These are phyloP conservation scores for Jamesozyma gamospora DNA, from an alignment of 805 yeast species.

Conservation along the genomic window DNA sequence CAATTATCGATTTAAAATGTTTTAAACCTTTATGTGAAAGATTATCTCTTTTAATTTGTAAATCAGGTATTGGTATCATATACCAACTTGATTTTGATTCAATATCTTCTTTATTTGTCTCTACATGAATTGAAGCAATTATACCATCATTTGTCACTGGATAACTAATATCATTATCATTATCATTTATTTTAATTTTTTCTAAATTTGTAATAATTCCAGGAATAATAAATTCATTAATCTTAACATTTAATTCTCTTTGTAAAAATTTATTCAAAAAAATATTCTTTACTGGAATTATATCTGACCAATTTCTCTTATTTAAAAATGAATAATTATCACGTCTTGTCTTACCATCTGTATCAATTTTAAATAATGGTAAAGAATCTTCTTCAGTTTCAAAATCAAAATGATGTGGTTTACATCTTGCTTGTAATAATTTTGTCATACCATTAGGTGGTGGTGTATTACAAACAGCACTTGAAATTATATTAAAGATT, in stretches of 20 bases:
- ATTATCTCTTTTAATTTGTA: constrained; percentile 26
- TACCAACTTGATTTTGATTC: constrained; percentile 52
- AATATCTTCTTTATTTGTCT: constrained; percentile 41
- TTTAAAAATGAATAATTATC: constrained; percentile 40
- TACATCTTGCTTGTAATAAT: constrained; percentile 57
- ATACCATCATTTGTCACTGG: constrained; percentile 49
- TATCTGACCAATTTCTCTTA: constrained; percentile 63
- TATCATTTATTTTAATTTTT: constrained; percentile 11
- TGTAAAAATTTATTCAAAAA: constrained; percentile 13
- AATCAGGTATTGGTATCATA: constrained; percentile 60
- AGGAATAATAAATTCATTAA: constrained; percentile 18
- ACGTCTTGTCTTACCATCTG: constrained; percentile 42
- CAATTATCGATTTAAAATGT: constrained; percentile 7
- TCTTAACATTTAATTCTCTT: constrained; percentile 4
- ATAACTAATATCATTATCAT: constrained; percentile 45
- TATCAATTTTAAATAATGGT: constrained; percentile 55
- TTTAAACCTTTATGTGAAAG: constrained; percentile 24
- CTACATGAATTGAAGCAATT: constrained; percentile 66
- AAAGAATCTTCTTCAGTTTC: constrained; percentile 72
- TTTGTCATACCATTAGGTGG: constrained; percentile 84
- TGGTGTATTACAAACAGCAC: constrained; percentile 87
- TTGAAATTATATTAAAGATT: constrained; percentile 74
- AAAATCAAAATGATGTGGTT: constrained; percentile 54
- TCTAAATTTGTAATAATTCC: constrained; percentile 19
- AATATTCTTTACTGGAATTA: constrained; percentile 43